Evolutionary conservation across 2,329 filamentous ascomycete species (phyloP).

Genomic region (Ascocoryne sarcoides): DNA sequence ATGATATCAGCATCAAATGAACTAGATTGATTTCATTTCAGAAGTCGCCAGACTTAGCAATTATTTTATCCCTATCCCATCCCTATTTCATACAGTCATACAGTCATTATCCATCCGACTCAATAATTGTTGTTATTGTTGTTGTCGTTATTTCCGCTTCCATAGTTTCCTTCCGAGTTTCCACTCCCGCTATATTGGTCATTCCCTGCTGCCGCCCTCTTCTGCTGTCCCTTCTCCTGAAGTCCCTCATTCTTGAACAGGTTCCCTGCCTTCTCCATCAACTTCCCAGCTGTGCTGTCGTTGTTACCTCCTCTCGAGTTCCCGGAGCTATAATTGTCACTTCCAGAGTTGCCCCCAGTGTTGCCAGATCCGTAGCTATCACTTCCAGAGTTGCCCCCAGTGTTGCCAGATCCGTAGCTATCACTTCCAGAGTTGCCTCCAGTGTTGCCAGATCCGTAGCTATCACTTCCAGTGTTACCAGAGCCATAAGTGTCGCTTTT

Average conservation of each 20-base stretch:
- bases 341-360: background rate
- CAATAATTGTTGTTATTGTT: too few species aligned
- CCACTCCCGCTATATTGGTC: constrained; percentile 16
- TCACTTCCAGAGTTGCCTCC: constrained; percentile 29
- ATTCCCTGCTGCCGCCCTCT: constrained; percentile 35
- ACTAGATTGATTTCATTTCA: too few species aligned
- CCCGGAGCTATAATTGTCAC: constrained; percentile 4
- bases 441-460: too few species aligned
- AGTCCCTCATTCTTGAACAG: constrained; percentile 40
- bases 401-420: too few species aligned
- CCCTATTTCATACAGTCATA: too few species aligned
- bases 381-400: too few species aligned
- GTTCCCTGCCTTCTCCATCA: constrained; percentile 49
- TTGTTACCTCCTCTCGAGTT: constrained; percentile 8
- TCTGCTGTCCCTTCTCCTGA: constrained; percentile 40
- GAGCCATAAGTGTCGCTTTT: background rate
- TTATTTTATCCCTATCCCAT: too few species aligned
- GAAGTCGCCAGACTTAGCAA: too few species aligned
- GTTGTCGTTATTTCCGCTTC: too few species aligned
- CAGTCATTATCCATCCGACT: too few species aligned
- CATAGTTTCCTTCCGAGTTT: too few species aligned
- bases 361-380: constrained; percentile 1
- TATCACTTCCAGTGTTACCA: constrained; percentile 1
- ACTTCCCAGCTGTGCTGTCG: constrained; percentile 39
- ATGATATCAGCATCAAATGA: too few species aligned